Evolutionary conservation across 2,329 filamentous ascomycete species (phyloP), one percentile per base, ranked within the genome.

Genomic region (Pyrenophora graminea): DNA sequence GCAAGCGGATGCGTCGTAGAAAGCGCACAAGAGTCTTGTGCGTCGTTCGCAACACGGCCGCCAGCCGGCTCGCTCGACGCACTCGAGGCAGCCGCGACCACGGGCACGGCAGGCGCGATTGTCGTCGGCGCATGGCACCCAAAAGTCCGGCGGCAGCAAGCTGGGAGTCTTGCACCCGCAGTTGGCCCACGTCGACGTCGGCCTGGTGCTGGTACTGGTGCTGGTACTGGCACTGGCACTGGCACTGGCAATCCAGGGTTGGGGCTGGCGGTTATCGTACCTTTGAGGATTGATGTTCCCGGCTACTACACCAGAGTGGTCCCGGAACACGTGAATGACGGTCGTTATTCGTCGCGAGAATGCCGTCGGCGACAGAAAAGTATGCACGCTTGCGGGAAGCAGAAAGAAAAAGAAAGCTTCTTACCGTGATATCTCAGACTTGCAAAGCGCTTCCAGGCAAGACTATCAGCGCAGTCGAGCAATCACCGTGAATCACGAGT

Each of bases 21-120:
- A 52, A 63, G 62, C 37, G 58, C 58, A 71, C 64, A 64, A 64
- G 58, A 59, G 62, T 53, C 63, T 61, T 53, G 70, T 70, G 61
- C 63, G 47, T 51, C 63, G 65, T 68, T 62, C 49, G 56, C 58
- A 58, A 52, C 55, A 62, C 38, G 45, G 58, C 56, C 39, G 47
- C 51, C 53, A 59, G 55, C 56, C 31, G 56, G 50, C 57, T 30
- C 15, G 30, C 38, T 27, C 31, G 47, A 30, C 25, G 18, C 25
- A 38, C 36, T 40, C 13, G 45, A 61, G 45, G 55, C 57, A 49
- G 37, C 54, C 56, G 58, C 55, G 47, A 56, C 39, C n/a, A 49
- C 45, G 39, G 39, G 43, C 25, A 38, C 17, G 32, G 37, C 58
- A 49, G 51, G 43, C 48, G 60, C 59, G 43, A 51, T 37, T 23